Percentiles rank a stretch among this genome's conserved stretches.
These are phyloP conservation scores for Hura crepitans DNA, from an alignment of 441 rosid genomes.

Conservation along the genomic window DNA sequence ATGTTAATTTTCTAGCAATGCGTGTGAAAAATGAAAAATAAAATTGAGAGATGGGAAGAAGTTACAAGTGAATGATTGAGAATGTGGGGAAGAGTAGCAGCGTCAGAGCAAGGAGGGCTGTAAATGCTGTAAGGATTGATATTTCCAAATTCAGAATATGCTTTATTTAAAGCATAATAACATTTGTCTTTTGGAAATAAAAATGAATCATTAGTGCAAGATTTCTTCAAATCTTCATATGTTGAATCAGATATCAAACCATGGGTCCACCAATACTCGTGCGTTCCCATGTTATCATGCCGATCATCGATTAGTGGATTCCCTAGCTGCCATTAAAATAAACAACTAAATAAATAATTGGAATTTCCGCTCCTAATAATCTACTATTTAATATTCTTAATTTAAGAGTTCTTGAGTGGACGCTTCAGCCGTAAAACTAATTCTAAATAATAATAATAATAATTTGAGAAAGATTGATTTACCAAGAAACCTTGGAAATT, in stretches of 20 bases:
- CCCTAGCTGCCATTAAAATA: slow-evolving; percentile 45
- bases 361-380: too few relatives aligned
- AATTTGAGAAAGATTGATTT: slow-evolving; percentile 3
- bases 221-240: slow-evolving; percentile 46
- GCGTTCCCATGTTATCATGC: slow-evolving; percentile 62
- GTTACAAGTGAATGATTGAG: slow-evolving; percentile 36
- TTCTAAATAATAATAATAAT: too few relatives aligned
- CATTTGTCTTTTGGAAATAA: slow-evolving; percentile 39
- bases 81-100: slow-evolving; percentile 15
- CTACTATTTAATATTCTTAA: too few relatives aligned
- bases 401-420: too few relatives aligned
- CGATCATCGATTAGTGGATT: slow-evolving; percentile 67
- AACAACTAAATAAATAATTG: too few relatives aligned
- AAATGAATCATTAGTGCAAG: slow-evolving; percentile 51
- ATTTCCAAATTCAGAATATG: slow-evolving; percentile 64
- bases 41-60: too few relatives aligned
- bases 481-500: slow-evolving; percentile 86
- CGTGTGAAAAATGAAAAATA: too few relatives aligned
- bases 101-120: slow-evolving; percentile 44
- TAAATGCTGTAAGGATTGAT: slow-evolving; percentile 78
- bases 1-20: too few relatives aligned
- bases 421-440: too few relatives aligned
- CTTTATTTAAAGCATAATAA: slow-evolving; percentile 42
- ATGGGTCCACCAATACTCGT: slow-evolving; percentile 81
- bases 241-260: slow-evolving; percentile 67